A percentile compares a stretch with the other conserved stretches of the same genome.
These are phyloP conservation scores for Rubroboletus pulcherrimus DNA, from an alignment of 768 basidiomycete genomes.

Conservation along the genomic window DNA sequence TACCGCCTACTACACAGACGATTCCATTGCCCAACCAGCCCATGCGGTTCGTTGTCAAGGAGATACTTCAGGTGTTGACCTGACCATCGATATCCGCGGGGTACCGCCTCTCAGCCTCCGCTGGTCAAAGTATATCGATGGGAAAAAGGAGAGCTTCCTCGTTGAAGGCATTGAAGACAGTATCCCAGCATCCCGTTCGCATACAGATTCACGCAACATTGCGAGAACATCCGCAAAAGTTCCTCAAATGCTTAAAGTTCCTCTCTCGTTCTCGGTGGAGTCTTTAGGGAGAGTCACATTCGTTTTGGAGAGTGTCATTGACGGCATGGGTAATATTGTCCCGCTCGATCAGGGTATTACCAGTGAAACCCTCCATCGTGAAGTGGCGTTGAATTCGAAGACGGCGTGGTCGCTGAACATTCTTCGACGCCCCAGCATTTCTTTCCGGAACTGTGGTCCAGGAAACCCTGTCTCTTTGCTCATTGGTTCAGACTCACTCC, in stretches of 20 bases:
- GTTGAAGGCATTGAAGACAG: constrained; percentile 82
- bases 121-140: constrained; percentile 70
- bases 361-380: constrained; percentile 17
- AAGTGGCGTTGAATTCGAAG: constrained; percentile 37
- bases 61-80: constrained; percentile 51
- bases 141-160: constrained; percentile 62
- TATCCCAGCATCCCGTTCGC: constrained; percentile 33
- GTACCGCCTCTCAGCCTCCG: constrained; percentile 74
- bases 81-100: constrained; percentile 64
- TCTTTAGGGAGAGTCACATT: constrained; percentile 67
- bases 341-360: constrained; percentile 37
- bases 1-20: constrained; percentile 55
- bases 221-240: constrained; percentile 22
- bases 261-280: constrained; percentile 61
- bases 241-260: constrained; percentile 62
- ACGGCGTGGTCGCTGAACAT: constrained; percentile 63
- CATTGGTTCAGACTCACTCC: constrained; percentile 59
- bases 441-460: constrained; percentile 73
- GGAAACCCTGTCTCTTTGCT: constrained; percentile 67
- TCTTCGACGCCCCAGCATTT: constrained; percentile 64
- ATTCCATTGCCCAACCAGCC: constrained; percentile 32
- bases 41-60: constrained; percentile 66
- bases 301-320: constrained; percentile 76
- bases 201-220: constrained; percentile 23
- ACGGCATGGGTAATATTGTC: constrained; percentile 77